A percentile compares a stretch with the other conserved stretches of the same genome.
phyloP scores from a whole-genome alignment of 2,329 filamentous ascomycete genomes.

The Beauveria pseudobassiana region DNA sequence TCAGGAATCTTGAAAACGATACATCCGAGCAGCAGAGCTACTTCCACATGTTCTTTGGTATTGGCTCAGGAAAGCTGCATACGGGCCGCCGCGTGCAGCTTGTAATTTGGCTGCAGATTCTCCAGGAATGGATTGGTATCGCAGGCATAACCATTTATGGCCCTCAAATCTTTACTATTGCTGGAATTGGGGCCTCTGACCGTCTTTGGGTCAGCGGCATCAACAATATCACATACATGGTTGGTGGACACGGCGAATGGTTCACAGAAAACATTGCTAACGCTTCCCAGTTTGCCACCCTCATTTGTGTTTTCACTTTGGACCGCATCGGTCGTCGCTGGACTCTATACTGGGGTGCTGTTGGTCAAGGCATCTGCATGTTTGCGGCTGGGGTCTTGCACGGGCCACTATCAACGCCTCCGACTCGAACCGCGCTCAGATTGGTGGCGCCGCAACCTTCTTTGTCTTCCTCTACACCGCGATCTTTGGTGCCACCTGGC shows the following conservation, averaged over 20 bases:
- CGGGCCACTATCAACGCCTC: constrained; percentile 37
- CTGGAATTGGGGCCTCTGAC: constrained; percentile 54
- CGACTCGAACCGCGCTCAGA: constrained; percentile 39
- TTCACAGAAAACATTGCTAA: not conserved
- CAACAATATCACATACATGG: constrained; percentile 44
- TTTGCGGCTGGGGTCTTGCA: constrained; percentile 59
- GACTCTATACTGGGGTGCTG: constrained; percentile 62
- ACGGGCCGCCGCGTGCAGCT: constrained; percentile 61
- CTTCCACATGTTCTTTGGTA: constrained; percentile 58
- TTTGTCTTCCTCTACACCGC: constrained; percentile 56
- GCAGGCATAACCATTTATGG: constrained; percentile 59
- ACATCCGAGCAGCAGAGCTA: constrained; percentile 52
- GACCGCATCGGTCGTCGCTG: constrained; percentile 61
- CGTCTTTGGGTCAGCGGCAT: constrained; percentile 56
- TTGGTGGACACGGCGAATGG: not conserved
- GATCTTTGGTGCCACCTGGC: constrained; percentile 37
- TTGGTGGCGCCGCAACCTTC: constrained; percentile 57
- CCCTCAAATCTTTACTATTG: constrained; percentile 55
- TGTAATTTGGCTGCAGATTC: constrained; percentile 64
- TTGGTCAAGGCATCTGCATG: constrained; percentile 58
- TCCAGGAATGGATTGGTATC: constrained; percentile 65
- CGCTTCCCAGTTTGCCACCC: constrained; percentile 42
- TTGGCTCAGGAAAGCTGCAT: constrained; percentile 57
- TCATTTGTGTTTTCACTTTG: constrained; percentile 63
- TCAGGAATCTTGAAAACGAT: constrained; percentile 56